Conservation (phyloP, 306 rosid species). For the Acacia melanoxylon region DNA sequence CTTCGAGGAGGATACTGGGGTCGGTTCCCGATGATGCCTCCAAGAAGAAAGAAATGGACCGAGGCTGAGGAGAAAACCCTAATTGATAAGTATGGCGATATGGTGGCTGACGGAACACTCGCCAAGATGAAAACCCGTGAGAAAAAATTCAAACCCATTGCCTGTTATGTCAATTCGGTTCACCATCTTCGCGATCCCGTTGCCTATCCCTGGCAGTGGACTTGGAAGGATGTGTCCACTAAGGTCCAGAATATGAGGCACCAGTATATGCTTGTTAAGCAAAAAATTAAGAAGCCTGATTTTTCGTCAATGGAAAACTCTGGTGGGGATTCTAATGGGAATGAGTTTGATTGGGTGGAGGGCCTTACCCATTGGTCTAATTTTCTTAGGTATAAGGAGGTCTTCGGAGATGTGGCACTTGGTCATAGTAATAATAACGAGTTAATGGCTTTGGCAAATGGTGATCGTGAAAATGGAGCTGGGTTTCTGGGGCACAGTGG, state of each 20-base stretch:
- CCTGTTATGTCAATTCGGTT: slow-evolving; percentile 79
- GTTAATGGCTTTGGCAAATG: slow-evolving; percentile 42
- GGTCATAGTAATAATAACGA: slow-evolving; percentile 52
- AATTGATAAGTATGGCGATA: slow-evolving; percentile 81
- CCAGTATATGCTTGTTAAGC: slow-evolving; percentile 90
- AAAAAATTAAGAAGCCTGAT: slow-evolving; percentile 87
- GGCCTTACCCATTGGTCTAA: slow-evolving; percentile 91
- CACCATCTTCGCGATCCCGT: slow-evolving; percentile 72
- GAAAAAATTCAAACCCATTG: slow-evolving; percentile 88
- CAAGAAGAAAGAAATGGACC: slow-evolving; percentile 96
- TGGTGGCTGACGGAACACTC: slow-evolving; percentile 80
- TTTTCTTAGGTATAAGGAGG: slow-evolving; percentile 90
- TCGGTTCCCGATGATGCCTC: slow-evolving; percentile 58
- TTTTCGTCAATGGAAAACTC: slow-evolving; percentile 36
- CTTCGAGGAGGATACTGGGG: slow-evolving; percentile 18
- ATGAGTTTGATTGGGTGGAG: slow-evolving; percentile 92
- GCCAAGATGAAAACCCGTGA: slow-evolving; percentile 90
- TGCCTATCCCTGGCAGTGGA: slow-evolving; percentile 94
- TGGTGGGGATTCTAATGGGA: slow-evolving; percentile 51
- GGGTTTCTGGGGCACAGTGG: slow-evolving; percentile 52
- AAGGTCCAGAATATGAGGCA: slow-evolving; percentile 99
- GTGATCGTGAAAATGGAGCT: slow-evolving; percentile 52
- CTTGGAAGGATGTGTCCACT: slow-evolving; percentile 95
- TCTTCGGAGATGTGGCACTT: slow-evolving; percentile 79
- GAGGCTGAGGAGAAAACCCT: slow-evolving; percentile 95